Evolutionary conservation across 257 asterid species (phyloP), one percentile per base, ranked within the genome.

Genomic region (Gentiana straminea): DNA sequence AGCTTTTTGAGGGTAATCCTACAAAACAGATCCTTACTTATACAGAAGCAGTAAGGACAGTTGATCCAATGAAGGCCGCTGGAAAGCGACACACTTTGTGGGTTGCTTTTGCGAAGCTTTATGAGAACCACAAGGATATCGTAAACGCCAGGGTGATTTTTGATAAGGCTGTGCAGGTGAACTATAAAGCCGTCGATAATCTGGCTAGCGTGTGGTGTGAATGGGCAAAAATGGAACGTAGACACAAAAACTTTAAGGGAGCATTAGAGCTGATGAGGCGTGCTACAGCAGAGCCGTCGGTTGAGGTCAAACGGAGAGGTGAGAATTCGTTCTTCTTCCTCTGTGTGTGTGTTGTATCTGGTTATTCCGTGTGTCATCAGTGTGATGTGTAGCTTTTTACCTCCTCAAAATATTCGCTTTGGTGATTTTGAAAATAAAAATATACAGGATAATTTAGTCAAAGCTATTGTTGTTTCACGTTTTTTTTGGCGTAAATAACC

Each of bases 141-240:
- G 72, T 79, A 38, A 91, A 92, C 81, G 91, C 98, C 7, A 74
- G 97, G 33, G 24, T 24, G 24, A 24, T 24, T 24, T 24, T 24
- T 24, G 24, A 24, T 24, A 24, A 24, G 24, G 24, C 24, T 24
- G 24, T 24, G 24, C 24, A 24, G 24, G 24, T 24, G 24, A 24
- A 24, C 24, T 24, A 24, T 63, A 88, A 92, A 77, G 65, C 82
- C 4, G 94, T 92, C 60, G 98, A 92, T 61, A 94, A 92, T 75
- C 81, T 92, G 60, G 95, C 97, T 48, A 81, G 95, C 56, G 74
- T 88, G 57, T 92, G 95, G 97, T 88, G 97, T 72, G 97, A 92
- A 56, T 87, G 98, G 98, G 94, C 97, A 0, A 97, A 92, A 81
- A 92, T 92, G 97, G 98, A 92, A 73, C 93, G 84, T 51, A 79